Evolutionary conservation across 2,329 filamentous ascomycete genomes (phyloP), one percentile per base, ranked within the genome.

Genomic region (Xylaria sp.): DNA sequence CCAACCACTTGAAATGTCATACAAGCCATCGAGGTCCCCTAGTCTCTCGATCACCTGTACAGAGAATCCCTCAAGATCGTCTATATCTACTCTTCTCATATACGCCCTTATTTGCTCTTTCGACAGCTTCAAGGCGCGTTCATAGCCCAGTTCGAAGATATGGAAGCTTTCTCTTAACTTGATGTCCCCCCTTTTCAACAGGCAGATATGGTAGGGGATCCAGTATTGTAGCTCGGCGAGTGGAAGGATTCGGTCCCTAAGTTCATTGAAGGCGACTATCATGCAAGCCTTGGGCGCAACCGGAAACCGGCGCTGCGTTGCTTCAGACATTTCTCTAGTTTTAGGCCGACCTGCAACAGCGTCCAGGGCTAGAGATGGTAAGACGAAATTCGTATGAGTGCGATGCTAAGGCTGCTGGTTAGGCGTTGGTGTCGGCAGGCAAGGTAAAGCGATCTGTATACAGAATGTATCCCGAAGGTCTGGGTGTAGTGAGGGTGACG

Each of bases 31-130:
- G 13, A 10, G 8, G 12, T 50, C 23, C 3, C 35, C 21, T 3
- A 16, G 13, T 21, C 48, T 50, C 6, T 16, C 25, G 23, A 69
- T 63, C 1, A 42, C 51, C 23, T 47, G n/a, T 4, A 37, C 29
- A 18, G 59, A n/a, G 23, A 66, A 69, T 1, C 63, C 63, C 35
- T 57, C 12, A 8, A 66, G 54, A 9, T 66, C 53, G 1, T 44
- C 16, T n/a, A 63, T 1, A 4, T 55, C 25, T 9, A 69, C 16
- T 0, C 29, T 3, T 2, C 44, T 0, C n/a, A 63, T 54, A 5
- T 47, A 58, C 10, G 25, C 21, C n/a, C 67, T 50, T 3, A 63
- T 2, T 16, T 57, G 0, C 1, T 21, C 42, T 0, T 29, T 16
- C 0, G 53, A 25, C 16, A 60, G 3, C 0, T n/a, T n/a, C 1